Conservation (phyloP, 2,329 filamentous ascomycete genomes). For the Phaeophleospora eucalypticola region DNA sequence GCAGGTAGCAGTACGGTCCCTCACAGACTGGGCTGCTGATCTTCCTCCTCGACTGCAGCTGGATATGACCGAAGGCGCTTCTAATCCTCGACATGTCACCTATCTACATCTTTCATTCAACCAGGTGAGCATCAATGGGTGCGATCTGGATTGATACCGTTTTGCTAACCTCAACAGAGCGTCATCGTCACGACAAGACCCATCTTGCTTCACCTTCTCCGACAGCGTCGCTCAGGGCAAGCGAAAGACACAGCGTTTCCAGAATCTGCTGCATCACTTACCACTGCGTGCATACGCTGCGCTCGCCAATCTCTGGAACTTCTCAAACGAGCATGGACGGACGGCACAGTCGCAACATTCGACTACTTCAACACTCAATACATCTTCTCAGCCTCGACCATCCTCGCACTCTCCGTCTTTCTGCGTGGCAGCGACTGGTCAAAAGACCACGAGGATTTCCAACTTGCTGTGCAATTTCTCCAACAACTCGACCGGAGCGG, state of each 20-base stretch:
- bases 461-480: constrained; percentile 38
- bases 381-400: constrained; percentile 45
- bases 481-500: constrained; percentile 39
- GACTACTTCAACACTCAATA: constrained; percentile 48
- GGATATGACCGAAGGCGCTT: constrained; percentile 24
- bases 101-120: constrained; percentile 37
- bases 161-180: constrained; percentile 1
- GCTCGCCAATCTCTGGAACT: constrained; percentile 44
- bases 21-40: constrained; percentile 37
- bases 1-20: constrained; percentile 33
- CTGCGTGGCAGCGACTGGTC: constrained; percentile 29
- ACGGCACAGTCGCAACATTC: constrained; percentile 46
- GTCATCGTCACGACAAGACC: constrained; percentile 34
- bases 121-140: constrained; percentile 23
- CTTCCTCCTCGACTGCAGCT: constrained; percentile 34
- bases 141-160: too few relatives aligned
- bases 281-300: constrained; percentile 45
- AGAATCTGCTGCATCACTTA: constrained; percentile 36
- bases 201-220: constrained; percentile 33
- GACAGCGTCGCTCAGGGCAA: constrained; percentile 8
- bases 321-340: constrained; percentile 44
- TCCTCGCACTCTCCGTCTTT: constrained; percentile 44
- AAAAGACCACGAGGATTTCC: constrained; percentile 40
- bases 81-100: constrained; percentile 20
- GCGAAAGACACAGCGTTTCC: constrained; percentile 9